Percentiles rank a stretch among this genome's conserved stretches.
Evolutionary conservation across 2,329 filamentous ascomycete species (phyloP).

Genomic region (Botrytis fragariae): DNA sequence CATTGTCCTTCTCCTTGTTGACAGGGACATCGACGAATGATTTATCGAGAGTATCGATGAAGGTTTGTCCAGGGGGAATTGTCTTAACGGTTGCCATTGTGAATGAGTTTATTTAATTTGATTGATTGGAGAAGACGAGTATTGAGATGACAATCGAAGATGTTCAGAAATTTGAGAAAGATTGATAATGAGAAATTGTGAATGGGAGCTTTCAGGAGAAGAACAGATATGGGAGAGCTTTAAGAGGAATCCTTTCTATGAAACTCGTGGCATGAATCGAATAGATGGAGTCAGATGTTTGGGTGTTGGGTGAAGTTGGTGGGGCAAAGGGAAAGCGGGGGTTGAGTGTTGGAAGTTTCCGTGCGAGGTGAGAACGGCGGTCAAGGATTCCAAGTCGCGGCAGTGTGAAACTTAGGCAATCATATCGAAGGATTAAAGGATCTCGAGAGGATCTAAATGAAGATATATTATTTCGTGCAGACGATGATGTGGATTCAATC

Average conservation of each 20-base stretch:
- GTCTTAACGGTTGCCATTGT: conserved; percentile 33
- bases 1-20: conserved; percentile 69
- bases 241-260: background rate
- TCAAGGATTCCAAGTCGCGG: background rate
- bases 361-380: background rate
- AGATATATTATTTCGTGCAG: conserved; percentile 3
- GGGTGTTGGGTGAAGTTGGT: background rate
- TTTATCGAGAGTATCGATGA: conserved; percentile 79
- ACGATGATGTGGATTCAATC: background rate
- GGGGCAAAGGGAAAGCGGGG: background rate
- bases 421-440: background rate
- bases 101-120: background rate
- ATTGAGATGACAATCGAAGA: background rate
- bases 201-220: background rate
- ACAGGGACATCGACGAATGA: conserved; percentile 83
- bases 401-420: background rate
- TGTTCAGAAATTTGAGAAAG: background rate
- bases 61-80: conserved; percentile 52
- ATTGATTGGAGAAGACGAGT: background rate
- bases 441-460: background rate
- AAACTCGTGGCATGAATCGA: conserved; percentile 13
- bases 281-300: background rate
- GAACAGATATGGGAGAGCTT: conserved; percentile 3
- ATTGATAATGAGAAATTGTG: background rate
- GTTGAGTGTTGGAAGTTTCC: background rate